Evolutionary conservation across 768 basidiomycete species (phyloP), one percentile per base, ranked within the genome.

Genomic region (Mycena capillaripes): DNA sequence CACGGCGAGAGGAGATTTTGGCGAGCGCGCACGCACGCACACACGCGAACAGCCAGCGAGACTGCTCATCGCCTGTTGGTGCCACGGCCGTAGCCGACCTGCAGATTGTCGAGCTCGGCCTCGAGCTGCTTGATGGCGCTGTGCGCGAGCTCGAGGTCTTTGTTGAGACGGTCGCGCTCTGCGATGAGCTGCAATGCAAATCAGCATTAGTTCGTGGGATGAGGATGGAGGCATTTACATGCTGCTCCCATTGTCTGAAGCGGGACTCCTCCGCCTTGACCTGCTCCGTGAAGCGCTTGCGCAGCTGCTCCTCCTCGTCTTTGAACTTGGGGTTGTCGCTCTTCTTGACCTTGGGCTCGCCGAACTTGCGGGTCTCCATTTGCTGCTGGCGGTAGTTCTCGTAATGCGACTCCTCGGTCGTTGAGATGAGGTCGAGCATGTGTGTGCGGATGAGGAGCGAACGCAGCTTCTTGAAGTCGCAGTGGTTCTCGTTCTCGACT

Each of bases 361-460:
- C 98, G 76, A 97, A 97, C 84, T 99, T 99, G 84, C 98, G 93
- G 10, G 98, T 98, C 89, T 99, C 98, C 98, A 99, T 99, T 86
- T 99, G 98, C 76, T 95, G 90, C 78, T 97, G 95, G 71, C 98
- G 90, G 88, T 99, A 99, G 82, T 95, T 94, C 87, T 99, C 98
- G 82, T 99, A 99, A 83, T 99, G 97, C 27, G 88, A 85, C 76
- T 99, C 98, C 83, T 99, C 97, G 16, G 95, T 97, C 0, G 96
- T 97, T 34, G 93, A 93, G 83, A 98, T 98, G 66, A 99, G 89
- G 82, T 99, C 98, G 68, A 99, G 87, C 98, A 99, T 99, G 87
- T 98, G 95, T 17, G 97, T 98, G 77, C 98, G 92, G 83, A 99
- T 97, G 55, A 99, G 88, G 48, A 99, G 88, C 14, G 96, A 96